Percentiles rank a stretch among this genome's conserved stretches.
phyloP scores from a whole-genome alignment of 352 stramenopile species.

The Phytophthora multivora region DNA sequence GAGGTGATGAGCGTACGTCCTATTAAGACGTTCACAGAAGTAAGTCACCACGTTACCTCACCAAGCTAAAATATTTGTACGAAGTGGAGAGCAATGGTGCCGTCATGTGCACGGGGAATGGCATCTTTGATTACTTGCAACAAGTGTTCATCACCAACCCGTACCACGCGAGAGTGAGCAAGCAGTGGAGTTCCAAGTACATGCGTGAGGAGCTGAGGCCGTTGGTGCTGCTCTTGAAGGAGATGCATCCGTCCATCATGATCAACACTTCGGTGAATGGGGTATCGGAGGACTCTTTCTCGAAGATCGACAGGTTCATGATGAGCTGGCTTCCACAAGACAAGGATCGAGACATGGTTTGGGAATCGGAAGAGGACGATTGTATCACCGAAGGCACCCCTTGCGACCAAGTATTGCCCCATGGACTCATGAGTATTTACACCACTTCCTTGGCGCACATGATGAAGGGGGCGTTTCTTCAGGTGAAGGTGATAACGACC shows the following conservation, averaged over 20 bases:
- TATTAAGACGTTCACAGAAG: not conserved
- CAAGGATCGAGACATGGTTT: no score
- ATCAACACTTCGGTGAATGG: not conserved
- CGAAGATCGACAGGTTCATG: not conserved
- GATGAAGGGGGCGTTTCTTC: no score
- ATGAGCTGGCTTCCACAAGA: not conserved
- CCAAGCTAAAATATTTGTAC: not conserved
- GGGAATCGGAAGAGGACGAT: no score
- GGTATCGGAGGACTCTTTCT: not conserved
- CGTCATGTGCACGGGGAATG: not conserved
- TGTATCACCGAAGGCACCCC: no score
- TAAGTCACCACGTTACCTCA: not conserved
- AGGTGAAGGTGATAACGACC: no score
- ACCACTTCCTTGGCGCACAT: no score
- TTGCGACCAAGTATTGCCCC: no score
- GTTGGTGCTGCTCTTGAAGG: not conserved
- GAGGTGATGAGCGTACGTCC: not conserved
- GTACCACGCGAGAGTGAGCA: not conserved
- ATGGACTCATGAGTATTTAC: no score
- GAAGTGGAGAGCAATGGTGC: not conserved
- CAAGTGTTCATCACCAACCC: not conserved
- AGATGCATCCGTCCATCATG: not conserved
- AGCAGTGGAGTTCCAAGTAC: not conserved
- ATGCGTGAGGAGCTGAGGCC: not conserved
- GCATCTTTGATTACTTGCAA: conserved; percentile 5